Evolutionary conservation across 495 filamentous ascomycete species (phyloP).

Genomic region (Aspergillus wentii): DNA sequence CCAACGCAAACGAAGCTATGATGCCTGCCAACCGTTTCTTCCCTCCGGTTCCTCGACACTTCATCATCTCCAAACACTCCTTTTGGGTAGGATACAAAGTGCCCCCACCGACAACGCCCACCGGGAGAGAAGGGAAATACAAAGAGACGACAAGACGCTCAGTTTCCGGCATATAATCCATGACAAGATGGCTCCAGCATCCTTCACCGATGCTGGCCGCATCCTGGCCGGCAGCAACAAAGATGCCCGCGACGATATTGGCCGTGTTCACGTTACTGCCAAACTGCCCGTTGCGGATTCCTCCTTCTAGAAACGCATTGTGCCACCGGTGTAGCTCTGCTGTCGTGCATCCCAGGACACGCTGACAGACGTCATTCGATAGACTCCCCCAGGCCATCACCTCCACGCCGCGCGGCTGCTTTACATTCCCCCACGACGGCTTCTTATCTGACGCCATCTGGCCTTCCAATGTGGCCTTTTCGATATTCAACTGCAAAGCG

Average conservation of each 20-base stretch:
- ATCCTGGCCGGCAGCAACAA: slow-evolving; percentile 14
- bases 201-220: slow-evolving; percentile 6
- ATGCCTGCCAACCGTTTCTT: slow-evolving; percentile 11
- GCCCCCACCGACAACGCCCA: slow-evolving; percentile 10
- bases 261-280: slow-evolving; percentile 8
- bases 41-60: slow-evolving; percentile 5
- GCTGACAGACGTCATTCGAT: slow-evolving; percentile 3
- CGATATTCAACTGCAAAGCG: background rate
- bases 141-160: slow-evolving; percentile 1
- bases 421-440: slow-evolving; percentile 10
- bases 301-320: slow-evolving; percentile 9
- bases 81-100: slow-evolving; percentile 7
- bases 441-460: slow-evolving; percentile 9
- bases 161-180: slow-evolving; percentile 4
- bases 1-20: slow-evolving; percentile 11
- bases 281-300: slow-evolving; percentile 8
- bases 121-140: slow-evolving; percentile 10
- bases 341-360: slow-evolving; percentile 3
- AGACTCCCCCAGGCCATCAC: slow-evolving; percentile 10
- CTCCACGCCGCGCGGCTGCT: slow-evolving; percentile 7
- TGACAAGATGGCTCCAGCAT: slow-evolving; percentile 10
- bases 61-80: slow-evolving; percentile 9
- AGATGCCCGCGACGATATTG: slow-evolving; percentile 11
- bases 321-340: slow-evolving; percentile 1
- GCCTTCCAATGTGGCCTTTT: slow-evolving; percentile 5